Evolutionary conservation across 202 grass and related monocot genomes (phyloP), one percentile per base, ranked within the genome.

Genomic region (Setaria viridis): DNA sequence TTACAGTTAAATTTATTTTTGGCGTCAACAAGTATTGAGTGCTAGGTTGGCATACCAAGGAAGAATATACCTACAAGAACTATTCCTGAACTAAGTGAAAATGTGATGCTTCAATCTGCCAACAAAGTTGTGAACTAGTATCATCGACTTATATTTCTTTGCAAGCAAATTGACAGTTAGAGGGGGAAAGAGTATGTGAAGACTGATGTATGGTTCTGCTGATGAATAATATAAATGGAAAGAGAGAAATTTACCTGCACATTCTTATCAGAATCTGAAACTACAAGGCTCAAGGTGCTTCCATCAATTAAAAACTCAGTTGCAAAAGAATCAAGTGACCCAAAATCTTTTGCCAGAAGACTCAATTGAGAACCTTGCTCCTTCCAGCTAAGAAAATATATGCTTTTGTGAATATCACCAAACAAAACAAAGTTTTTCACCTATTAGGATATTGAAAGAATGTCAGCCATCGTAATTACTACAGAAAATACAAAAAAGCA

Each of bases 301-400:
- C 95, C 95, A 86, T 98, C 95, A 82, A 98, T 98, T 83, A 98
- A 88, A 85, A 98, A 98, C 70, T 98, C 95, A 46, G 95, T 98
- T 72, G 95, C 91, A 77, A 92, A 92, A 84, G 86, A 98, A 92
- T 98, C 93, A 59, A 98, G 91, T 48, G 91, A 87, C 67, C 80
- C 93, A 94, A 98, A 98, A 91, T 98, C 95, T 89, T 98, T 98
- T 47, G 95, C 95, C 55, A 98, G 81, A 45, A 98, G 84, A 88
- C 88, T 98, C 84, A 98, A 84, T 25, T 98, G 95, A 68, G 95
- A 94, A 92, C 95, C 95, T 89, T 98, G 95, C 70, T 98, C 95
- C 76, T 98, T 98, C 95, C 95, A 95, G 69, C 92, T 98, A 51
- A 98, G 88, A 84, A 98, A 98, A 83, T 95, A 98, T 72, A 98